Base-by-base conservation (phyloP, 352 stramenopile genomes). In the Globisporangium mamillatum region DNA sequence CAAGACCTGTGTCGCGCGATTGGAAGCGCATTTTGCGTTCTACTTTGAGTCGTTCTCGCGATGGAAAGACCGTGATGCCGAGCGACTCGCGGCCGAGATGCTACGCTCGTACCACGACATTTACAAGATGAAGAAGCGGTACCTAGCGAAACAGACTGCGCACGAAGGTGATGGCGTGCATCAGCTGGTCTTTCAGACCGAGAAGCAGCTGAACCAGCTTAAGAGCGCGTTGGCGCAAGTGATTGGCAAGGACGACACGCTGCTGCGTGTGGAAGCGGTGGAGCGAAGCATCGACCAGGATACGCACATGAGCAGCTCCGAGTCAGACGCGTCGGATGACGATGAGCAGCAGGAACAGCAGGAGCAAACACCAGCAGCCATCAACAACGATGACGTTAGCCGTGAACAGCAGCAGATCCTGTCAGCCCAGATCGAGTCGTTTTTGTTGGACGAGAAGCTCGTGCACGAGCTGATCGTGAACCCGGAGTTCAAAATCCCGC, bases 381-480 rank as follows among this genome's bases (percentile, higher is more conserved):
- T 29, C 14, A 6, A n/a, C 1, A 44, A 4, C 22, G 22, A 50
- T 46, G 2, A 50, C 46, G 2, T 9, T 7, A 20, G 22, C 1
- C 54, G 44, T 25, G 25, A 59, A 8, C 54, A 60, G 48, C 50
- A 56, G 48, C 48, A 41, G 12, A 6, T 54, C 5, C 79, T 74
- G 8, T 58, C 70, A 34, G 63, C 63, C 1, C 76, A 87, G 29
- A 74, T 86, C 22, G 65, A 76, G 53, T 63, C 76, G 27, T 72
- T 93, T 12, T 64, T 93, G n/a, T 73, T 72, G 0, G 84, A 94
- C 50, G 73, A 83, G 36, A 77, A 78, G 46, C 64, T 94, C 0
- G 81, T 91, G 12, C 86, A 94, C 36, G 84, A 94, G 27, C 62
- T 94, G 29, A 91, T 92, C 67, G 50, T 92, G 62, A 90, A 94